Evolutionary conservation across 345 rosid genomes (phyloP), one percentile per base, ranked within the genome.

Genomic region (Eucalyptus rudis): DNA sequence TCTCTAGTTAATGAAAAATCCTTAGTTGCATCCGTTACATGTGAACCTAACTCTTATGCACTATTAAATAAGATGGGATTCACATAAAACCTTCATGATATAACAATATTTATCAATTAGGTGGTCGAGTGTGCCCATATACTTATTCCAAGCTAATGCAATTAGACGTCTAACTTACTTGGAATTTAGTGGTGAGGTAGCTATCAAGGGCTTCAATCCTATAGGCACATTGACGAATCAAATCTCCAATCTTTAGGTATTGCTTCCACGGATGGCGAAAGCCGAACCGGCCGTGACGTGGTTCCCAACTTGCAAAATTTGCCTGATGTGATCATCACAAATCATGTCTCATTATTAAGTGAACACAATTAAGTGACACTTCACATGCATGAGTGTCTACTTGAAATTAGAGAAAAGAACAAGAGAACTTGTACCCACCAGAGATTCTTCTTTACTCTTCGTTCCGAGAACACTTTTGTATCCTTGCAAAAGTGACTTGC

Each of bases 271-370:
- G 98, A 90, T 97, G 98, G 2, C 94, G 92, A 90, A 95, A 96
- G 58, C 87, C 83, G 92, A 97, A 97, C 43, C 89, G 90, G 19
- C 99, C 99, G 33, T 95, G 99, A 50, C 93, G 88, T 33, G 98
- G 99, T 86, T 97, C 98, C 99, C 99, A 97, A 90, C 94, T 92
- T 1, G 98, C 98, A 88, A 92, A 96, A 89, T 95, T 95, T 27
- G 97, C 98, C 99, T 95, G 93, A 45, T n/a, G 44, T 76, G 43
- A 87, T 24, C 56, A 54, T 49, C 36, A 24, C 10, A 52, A 52
- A 52, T 8, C 25, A 52, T 87, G 5, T 20, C 25, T 52, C 25
- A 20, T 52, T 52, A 16, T 44, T 27, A 29, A 47, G 31, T 58
- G 33, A 50, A 56, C 31, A 22, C 25, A 44, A 36, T 44, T n/a